phyloP scores from a whole-genome alignment of 2,329 filamentous ascomycete genomes.

The Neopestalotiopsis clavispora region DNA sequence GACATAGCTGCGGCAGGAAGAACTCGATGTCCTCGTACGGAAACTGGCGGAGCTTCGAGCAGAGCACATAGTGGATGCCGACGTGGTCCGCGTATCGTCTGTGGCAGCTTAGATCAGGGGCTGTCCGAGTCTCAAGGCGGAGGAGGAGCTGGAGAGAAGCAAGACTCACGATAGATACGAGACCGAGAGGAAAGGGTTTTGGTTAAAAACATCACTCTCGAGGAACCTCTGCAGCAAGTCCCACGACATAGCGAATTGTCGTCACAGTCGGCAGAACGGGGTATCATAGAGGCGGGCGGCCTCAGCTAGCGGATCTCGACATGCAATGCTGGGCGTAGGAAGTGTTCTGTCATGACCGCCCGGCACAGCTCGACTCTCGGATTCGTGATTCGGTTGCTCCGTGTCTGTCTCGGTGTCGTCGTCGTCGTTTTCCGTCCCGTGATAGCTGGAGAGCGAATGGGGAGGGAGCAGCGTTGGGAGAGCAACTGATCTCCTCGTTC shows the following conservation, averaged over 20 bases:
- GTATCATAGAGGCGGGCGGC: slow-evolving; percentile 36
- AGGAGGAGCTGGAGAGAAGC: slow-evolving; percentile 22
- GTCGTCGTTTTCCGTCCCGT: too few species aligned
- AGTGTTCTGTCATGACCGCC: slow-evolving; percentile 32
- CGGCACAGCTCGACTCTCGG: background rate
- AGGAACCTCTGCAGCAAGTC: slow-evolving; percentile 89
- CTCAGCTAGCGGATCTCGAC: slow-evolving; percentile 34
- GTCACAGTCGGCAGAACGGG: slow-evolving; percentile 21
- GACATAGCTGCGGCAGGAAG: slow-evolving; percentile 87
- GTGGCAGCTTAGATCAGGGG: slow-evolving; percentile 22
- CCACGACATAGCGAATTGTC: slow-evolving; percentile 70
- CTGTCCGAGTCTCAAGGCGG: background rate
- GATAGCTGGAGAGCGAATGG: slow-evolving; percentile 9
- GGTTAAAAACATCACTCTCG: slow-evolving; percentile 93
- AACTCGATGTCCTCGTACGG: slow-evolving; percentile 92
- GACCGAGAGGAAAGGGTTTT: slow-evolving; percentile 86
- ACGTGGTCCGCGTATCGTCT: slow-evolving; percentile 90
- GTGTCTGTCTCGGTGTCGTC: too few species aligned
- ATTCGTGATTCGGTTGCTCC: background rate
- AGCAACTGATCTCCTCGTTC: background rate
- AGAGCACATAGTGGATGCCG: slow-evolving; percentile 87
- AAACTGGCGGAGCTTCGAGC: slow-evolving; percentile 87
- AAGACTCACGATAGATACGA: slow-evolving; percentile 82
- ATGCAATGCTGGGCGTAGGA: slow-evolving; percentile 29
- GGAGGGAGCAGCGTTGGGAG: slow-evolving; percentile 25